phyloP scores from a whole-genome alignment of 108 stramenopile genomes.

The Phaeodactylum tricornutum region DNA sequence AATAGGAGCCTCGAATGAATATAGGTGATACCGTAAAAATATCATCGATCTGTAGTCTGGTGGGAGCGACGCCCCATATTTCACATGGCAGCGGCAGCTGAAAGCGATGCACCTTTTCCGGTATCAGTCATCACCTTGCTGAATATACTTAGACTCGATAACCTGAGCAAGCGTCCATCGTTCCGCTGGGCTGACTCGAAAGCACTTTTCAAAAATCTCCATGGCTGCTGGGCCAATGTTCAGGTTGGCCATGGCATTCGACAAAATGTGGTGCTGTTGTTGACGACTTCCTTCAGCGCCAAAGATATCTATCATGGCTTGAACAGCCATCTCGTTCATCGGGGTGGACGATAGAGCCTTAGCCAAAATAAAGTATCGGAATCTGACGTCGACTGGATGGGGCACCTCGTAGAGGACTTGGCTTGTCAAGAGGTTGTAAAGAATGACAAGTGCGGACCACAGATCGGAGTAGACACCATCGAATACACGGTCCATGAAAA shows the following conservation, averaged over 20 bases:
- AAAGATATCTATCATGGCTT: slow-evolving; percentile 13
- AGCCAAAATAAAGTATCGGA: slow-evolving; percentile 33
- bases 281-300: background rate
- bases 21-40: too few relatives aligned
- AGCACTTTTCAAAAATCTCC: slow-evolving; percentile 18
- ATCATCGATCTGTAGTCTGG: too few relatives aligned
- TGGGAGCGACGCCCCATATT: too few relatives aligned
- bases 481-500: slow-evolving; percentile 32
- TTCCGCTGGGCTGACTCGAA: slow-evolving; percentile 16
- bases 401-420: slow-evolving; percentile 19
- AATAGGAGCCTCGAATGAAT: too few relatives aligned
- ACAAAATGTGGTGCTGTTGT: slow-evolving; percentile 1
- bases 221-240: slow-evolving; percentile 14
- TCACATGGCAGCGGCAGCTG: too few relatives aligned
- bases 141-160: slow-evolving; percentile 7
- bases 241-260: slow-evolving; percentile 12
- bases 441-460: slow-evolving; percentile 73
- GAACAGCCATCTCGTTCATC: slow-evolving; percentile 26
- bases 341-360: slow-evolving; percentile 13
- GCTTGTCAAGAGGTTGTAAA: slow-evolving; percentile 75
- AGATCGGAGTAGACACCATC: slow-evolving; percentile 67
- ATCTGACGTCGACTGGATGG: slow-evolving; percentile 11
- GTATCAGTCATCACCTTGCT: slow-evolving; percentile 1
- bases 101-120: too few relatives aligned
- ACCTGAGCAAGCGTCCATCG: slow-evolving; percentile 28